Percentiles rank a stretch among this genome's conserved stretches.
phyloP scores from a whole-genome alignment of 495 filamentous ascomycete species.

The Tuber aestivum region DNA sequence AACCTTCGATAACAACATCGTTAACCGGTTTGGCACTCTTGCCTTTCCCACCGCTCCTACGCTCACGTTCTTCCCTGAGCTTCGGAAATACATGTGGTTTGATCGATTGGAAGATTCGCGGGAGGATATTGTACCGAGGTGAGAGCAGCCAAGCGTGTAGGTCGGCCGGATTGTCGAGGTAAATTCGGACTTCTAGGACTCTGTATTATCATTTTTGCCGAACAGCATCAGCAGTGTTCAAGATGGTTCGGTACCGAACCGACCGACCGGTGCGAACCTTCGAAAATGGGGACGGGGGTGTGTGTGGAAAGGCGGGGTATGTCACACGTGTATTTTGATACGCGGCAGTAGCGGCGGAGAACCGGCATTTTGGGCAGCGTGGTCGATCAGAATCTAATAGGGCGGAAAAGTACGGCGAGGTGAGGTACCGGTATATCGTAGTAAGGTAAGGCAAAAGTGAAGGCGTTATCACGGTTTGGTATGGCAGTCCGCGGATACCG shows the following conservation, averaged over 20 bases:
- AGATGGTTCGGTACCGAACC: neutral
- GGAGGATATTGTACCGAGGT: conserved; percentile 63
- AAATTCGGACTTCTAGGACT: conserved; percentile 89
- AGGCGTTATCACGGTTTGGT: neutral
- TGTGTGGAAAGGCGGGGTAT: conserved; percentile 3
- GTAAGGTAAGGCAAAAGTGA: neutral
- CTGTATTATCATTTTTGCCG: conserved; percentile 77
- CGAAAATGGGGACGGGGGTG: neutral
- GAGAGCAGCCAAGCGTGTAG: conserved; percentile 74
- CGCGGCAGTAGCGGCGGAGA: conserved; percentile 40
- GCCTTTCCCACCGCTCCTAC: conserved; percentile 55
- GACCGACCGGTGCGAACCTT: conserved; percentile 8
- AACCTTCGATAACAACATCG: conserved; percentile 80
- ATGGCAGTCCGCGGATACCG: neutral
- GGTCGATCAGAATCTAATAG: neutral
- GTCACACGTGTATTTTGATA: conserved; percentile 42
- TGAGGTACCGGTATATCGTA: neutral
- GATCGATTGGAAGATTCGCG: conserved; percentile 72
- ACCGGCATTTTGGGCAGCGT: conserved; percentile 27
- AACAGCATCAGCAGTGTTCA: neutral
- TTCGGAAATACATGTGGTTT: conserved; percentile 83
- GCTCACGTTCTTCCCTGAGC: conserved; percentile 72
- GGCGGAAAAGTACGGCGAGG: neutral
- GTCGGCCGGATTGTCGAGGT: conserved; percentile 82
- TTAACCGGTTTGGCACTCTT: conserved; percentile 66